A percentile compares a stretch with the other conserved stretches of the same genome.
Conservation (phyloP, 2,329 filamentous ascomycete species). For the Xylariaceae sp. region DNA sequence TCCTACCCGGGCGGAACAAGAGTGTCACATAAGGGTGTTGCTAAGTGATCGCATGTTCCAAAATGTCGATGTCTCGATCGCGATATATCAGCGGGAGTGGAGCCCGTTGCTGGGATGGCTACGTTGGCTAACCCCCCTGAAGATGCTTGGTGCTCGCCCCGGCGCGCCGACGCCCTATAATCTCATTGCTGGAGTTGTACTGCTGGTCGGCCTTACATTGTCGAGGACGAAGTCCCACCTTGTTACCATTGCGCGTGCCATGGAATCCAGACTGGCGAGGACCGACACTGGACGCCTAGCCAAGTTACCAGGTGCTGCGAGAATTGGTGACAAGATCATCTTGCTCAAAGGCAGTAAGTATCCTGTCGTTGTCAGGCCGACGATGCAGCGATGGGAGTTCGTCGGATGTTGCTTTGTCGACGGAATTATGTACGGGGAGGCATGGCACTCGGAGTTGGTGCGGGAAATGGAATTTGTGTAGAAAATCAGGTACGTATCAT, state of each 20-base stretch:
- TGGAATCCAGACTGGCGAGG: neutral
- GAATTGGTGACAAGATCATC: neutral
- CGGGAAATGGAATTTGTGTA: neutral
- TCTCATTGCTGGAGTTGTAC: neutral
- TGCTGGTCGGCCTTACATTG: neutral
- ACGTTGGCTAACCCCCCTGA: neutral
- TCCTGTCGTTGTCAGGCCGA: neutral
- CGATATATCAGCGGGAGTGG: neutral
- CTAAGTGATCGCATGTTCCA: neutral
- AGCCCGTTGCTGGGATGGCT: neutral
- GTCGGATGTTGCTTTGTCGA: neutral
- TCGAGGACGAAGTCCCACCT: neutral
- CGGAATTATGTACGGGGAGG: neutral
- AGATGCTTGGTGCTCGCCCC: neutral
- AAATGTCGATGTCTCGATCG: neutral
- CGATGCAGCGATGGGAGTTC: neutral
- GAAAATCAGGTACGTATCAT: neutral
- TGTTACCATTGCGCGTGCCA: neutral
- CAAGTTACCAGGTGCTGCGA: neutral
- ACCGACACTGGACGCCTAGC: neutral
- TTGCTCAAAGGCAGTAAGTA: neutral
- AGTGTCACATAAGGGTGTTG: neutral
- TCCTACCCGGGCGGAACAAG: neutral
- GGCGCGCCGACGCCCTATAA: neutral
- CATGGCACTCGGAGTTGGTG: neutral